Conservation (phyloP, 1,284 basidiomycete genomes). For the Bjerkandera adusta region DNA sequence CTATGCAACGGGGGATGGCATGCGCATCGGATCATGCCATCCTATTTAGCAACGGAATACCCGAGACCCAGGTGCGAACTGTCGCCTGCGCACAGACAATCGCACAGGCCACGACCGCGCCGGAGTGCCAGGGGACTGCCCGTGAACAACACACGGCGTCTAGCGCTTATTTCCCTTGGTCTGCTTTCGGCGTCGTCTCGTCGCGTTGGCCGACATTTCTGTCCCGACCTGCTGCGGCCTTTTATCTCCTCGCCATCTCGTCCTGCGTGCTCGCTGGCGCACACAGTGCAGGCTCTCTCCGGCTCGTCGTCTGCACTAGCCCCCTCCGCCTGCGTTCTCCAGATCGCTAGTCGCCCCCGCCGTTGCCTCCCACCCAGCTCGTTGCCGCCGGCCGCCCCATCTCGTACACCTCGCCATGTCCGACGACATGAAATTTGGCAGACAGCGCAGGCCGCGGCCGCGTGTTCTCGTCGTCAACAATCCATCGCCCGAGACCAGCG, state of each 20-base stretch:
- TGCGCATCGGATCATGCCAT: too few relatives aligned
- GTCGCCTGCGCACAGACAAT: too few relatives aligned
- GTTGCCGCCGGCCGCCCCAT: slow-evolving; percentile 3
- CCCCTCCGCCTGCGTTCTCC: not conserved
- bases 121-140: slow-evolving; percentile 15
- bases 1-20: too few relatives aligned
- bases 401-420: slow-evolving; percentile 32
- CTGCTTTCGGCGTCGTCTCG: slow-evolving; percentile 17
- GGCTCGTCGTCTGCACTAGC: slow-evolving; percentile 9
- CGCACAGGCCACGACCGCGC: too few relatives aligned
- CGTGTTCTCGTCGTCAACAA: slow-evolving; percentile 57
- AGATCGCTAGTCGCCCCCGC: slow-evolving; percentile 2
- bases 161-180: slow-evolving; percentile 11
- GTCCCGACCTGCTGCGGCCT: slow-evolving; percentile 10
- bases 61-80: too few relatives aligned
- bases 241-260: slow-evolving; percentile 8
- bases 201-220: slow-evolving; percentile 16
- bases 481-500: slow-evolving; percentile 44
- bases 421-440: slow-evolving; percentile 40
- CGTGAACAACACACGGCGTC: too few relatives aligned
- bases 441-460: slow-evolving; percentile 18
- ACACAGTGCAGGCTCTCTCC: slow-evolving; percentile 11
- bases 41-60: too few relatives aligned
- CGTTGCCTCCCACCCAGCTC: slow-evolving; percentile 1
- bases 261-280: not conserved